Conservation (phyloP, 2,329 filamentous ascomycete genomes). For the Akanthomyces muscarius region DNA sequence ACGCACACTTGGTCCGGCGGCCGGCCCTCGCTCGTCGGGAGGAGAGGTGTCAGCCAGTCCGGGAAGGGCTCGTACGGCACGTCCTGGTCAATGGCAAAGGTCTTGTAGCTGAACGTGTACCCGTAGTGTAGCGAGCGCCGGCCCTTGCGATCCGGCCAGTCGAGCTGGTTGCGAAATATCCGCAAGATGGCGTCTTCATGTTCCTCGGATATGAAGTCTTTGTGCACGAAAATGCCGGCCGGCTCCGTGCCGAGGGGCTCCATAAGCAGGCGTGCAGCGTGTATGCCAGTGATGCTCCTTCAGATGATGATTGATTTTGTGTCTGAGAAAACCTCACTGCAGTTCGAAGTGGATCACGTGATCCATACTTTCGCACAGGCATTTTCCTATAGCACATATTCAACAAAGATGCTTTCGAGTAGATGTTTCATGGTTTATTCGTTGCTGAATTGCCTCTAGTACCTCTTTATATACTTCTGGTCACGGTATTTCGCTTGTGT, state of each 20-base stretch:
- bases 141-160: constrained; percentile 44
- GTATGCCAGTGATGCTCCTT: not conserved
- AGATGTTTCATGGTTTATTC: not conserved
- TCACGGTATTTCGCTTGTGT: not conserved
- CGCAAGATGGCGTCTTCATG: constrained; percentile 39
- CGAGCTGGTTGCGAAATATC: constrained; percentile 41
- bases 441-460: not conserved
- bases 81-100: constrained; percentile 49
- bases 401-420: not conserved
- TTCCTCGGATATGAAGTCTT: constrained; percentile 38
- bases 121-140: constrained; percentile 52
- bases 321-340: not conserved
- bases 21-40: constrained; percentile 37
- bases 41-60: constrained; percentile 45
- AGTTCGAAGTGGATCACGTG: constrained; percentile 1
- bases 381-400: not conserved
- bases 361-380: not conserved
- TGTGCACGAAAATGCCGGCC: constrained; percentile 34
- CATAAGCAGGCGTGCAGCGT: not conserved
- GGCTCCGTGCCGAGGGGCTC: constrained; percentile 22
- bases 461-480: not conserved
- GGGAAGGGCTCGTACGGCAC: constrained; percentile 49
- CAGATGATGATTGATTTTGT: not conserved
- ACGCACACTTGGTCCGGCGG: constrained; percentile 56
- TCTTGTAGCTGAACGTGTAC: constrained; percentile 56